A percentile compares a stretch with the other conserved stretches of the same genome.
phyloP scores from a whole-genome alignment of 139 green algal genomes.

The Tetradesmus obliquus region DNA sequence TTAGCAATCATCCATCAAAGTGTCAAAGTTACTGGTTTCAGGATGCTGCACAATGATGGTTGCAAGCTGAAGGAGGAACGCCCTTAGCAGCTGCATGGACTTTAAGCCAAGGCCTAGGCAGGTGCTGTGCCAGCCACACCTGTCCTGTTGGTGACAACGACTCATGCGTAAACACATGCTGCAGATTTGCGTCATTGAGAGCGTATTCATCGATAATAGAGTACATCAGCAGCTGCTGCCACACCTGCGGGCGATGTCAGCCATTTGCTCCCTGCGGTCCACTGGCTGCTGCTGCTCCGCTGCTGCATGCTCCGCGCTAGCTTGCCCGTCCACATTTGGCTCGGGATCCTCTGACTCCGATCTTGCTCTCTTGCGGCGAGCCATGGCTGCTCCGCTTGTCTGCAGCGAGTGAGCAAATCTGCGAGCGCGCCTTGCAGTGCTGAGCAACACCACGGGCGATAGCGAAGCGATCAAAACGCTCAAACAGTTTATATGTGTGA shows the following conservation, averaged over 20 bases:
- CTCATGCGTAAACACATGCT: not conserved
- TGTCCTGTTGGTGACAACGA: not conserved
- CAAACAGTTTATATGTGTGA: not conserved
- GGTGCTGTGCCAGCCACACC: not conserved
- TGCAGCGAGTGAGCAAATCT: not conserved
- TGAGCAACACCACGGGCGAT: not conserved
- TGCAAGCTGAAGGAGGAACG: too few species aligned
- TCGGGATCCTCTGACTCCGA: not conserved
- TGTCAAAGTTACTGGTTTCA: too few species aligned
- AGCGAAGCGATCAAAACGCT: not conserved
- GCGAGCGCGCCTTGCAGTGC: not conserved
- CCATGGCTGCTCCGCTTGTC: constrained; percentile 16
- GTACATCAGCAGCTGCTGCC: not conserved
- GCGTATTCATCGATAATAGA: not conserved
- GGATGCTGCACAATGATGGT: too few species aligned
- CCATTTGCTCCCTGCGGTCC: constrained; percentile 38
- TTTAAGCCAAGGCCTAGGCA: not conserved
- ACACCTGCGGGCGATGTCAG: constrained; percentile 48
- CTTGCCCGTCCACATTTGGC: not conserved
- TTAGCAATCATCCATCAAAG: too few species aligned
- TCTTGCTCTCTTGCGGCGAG: constrained; percentile 12
- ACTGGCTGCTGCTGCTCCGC: not conserved
- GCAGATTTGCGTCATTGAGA: not conserved
- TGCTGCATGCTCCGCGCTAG: not conserved
- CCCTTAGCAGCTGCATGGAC: not conserved